Base-by-base conservation (phyloP, 2,329 filamentous ascomycete genomes). In the Didymella exigua region DNA sequence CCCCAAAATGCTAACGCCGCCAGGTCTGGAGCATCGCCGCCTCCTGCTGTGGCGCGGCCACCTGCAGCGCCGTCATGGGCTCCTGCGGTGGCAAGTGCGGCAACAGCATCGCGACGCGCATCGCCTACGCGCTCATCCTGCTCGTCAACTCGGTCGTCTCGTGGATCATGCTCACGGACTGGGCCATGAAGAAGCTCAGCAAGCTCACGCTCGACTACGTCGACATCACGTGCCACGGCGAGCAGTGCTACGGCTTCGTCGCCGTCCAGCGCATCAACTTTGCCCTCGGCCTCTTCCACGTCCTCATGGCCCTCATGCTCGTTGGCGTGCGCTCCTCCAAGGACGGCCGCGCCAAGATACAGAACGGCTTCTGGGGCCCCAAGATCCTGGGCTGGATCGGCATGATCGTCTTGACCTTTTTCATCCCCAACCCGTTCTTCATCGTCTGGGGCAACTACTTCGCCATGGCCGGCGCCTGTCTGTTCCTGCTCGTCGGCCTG, bases 351-450 rank as follows among this genome's bases (percentile, higher is more conserved):
- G 93, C 95, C 2, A 84, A 86, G 16, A 84, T 99, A 49, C 95
- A 99, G 73, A 99, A 99, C 78, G 95, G 93, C n/a, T 99, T 91
- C 77, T 99, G 95, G 95, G 95, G 93, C 1, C 95, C 95, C 40
- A 99, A 99, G 79, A 84, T 99, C 54, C 85, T 97, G 56, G 86
- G 87, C 47, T 99, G 95, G 95, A 73, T 97, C 44, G 86, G 82
- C 13, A 85, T 98, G 63, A 87, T 98, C 56, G 90, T 97, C 55
- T 74, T 96, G 54, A 96, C 93, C 23, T 99, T 98, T 81, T 86
- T 99, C 69, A 97, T 99, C 53, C 95, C 95, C 14, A 93, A 99
- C 71, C 82, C 81, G 24, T 98, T 99, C 82, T 98, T 97, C 79
- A 86, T 96, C 70, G 86, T 96, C 62, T 99, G 92, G 88, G 95